Percentiles rank a stretch among this genome's conserved stretches.
Conservation (phyloP, 768 basidiomycete species). For the Leccinum ochraceum region DNA sequence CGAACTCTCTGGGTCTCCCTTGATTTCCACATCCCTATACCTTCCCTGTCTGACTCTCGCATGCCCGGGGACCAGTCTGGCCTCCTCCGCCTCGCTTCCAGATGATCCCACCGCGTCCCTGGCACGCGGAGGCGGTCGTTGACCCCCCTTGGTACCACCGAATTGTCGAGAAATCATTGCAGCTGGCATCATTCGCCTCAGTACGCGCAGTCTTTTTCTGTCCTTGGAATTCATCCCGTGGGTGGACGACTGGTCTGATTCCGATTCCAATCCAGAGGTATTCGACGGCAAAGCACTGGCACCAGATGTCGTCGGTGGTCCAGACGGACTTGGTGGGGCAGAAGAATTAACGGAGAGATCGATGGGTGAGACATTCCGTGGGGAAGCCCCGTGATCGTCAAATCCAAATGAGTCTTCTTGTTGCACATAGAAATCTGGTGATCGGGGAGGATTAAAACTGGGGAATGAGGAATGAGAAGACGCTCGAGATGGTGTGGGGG, state of each 20-base stretch:
- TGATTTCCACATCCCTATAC: conserved; percentile 43
- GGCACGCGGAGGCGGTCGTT: conserved; percentile 11
- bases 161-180: conserved; percentile 47
- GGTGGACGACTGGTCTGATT: conserved; percentile 20
- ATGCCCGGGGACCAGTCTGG: conserved; percentile 52
- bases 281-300: conserved; percentile 18
- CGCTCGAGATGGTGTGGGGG: conserved; percentile 1
- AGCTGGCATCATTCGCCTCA: conserved; percentile 55
- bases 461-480: conserved; percentile 12
- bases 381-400: conserved; percentile 8
- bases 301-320: conserved; percentile 19
- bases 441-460: conserved; percentile 1
- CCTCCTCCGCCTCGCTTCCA: conserved; percentile 37
- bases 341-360: conserved; percentile 4
- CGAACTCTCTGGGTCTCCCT: conserved; percentile 66
- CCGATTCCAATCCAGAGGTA: conserved; percentile 17
- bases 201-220: conserved; percentile 38
- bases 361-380: conserved; percentile 8
- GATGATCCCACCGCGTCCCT: conserved; percentile 14
- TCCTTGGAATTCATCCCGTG: conserved; percentile 30
- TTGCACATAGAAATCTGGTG: conserved; percentile 16
- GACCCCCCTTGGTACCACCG: conserved; percentile 15
- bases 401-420: conserved; percentile 17
- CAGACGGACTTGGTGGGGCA: conserved; percentile 19
- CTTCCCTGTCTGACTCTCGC: conserved; percentile 43